Evolutionary conservation across 352 stramenopile species (phyloP).

Genomic region (Phytopythium litorale): DNA sequence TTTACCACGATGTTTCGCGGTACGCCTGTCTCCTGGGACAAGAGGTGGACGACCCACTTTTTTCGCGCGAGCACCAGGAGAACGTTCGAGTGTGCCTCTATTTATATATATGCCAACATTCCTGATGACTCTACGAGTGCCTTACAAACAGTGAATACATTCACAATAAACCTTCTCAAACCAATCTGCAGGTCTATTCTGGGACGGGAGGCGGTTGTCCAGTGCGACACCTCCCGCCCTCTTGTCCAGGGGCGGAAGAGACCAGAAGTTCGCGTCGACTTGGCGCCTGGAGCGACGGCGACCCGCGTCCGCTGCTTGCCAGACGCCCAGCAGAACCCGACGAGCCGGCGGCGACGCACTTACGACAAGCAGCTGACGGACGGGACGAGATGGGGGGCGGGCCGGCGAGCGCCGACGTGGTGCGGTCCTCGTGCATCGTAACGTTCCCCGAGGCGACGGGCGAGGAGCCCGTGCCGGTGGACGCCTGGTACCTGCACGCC

Average conservation of each 20-base stretch:
- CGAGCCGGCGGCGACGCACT: background rate
- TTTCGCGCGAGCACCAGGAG: conserved; percentile 1
- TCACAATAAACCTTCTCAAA: background rate
- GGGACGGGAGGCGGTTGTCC: background rate
- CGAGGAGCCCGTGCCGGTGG: conserved; percentile 75
- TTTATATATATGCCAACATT: background rate
- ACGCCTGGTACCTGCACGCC: conserved; percentile 78
- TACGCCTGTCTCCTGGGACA: conserved; percentile 5
- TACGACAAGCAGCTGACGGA: background rate
- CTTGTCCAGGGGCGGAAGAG: background rate
- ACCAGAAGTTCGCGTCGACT: conserved; percentile 1
- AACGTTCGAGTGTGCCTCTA: background rate
- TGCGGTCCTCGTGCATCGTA: conserved; percentile 78
- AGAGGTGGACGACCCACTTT: background rate
- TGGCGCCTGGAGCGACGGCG: background rate
- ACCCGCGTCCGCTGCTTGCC: background rate
- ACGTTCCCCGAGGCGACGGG: conserved; percentile 70
- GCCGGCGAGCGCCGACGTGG: conserved; percentile 59
- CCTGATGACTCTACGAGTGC: too few relatives aligned
- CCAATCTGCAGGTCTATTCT: background rate
- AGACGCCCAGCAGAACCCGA: background rate
- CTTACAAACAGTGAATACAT: too few relatives aligned
- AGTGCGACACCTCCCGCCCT: background rate
- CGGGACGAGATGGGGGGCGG: conserved; percentile 54
- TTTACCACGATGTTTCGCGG: background rate